Conservation (phyloP, 1,139 yeast species). For the Yamadazyma siamensis region DNA sequence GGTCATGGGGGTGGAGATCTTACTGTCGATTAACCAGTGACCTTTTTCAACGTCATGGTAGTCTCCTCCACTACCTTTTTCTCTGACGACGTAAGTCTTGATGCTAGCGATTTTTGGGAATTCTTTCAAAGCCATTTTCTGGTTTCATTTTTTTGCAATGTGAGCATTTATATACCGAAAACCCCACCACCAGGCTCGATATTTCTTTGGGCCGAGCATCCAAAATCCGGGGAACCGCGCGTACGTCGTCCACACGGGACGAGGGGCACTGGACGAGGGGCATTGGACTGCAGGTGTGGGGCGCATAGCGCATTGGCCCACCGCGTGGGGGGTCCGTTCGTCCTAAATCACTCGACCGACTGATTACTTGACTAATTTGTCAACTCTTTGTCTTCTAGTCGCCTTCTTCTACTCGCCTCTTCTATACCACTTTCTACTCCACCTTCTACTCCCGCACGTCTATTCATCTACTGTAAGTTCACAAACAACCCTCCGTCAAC, state of each 20-base stretch:
- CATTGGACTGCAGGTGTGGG: too few species aligned
- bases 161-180: constrained; percentile 1
- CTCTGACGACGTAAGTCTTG: constrained; percentile 38
- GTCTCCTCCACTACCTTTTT: constrained; percentile 47
- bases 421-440: not conserved
- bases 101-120: constrained; percentile 42
- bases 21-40: constrained; percentile 46
- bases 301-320: too few species aligned
- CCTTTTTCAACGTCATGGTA: constrained; percentile 46
- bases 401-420: not conserved
- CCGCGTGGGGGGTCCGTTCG: too few species aligned
- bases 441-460: not conserved
- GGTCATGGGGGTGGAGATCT: constrained; percentile 48
- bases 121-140: constrained; percentile 14
- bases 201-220: constrained; percentile 2
- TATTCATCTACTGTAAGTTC: constrained; percentile 29
- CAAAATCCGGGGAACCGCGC: not conserved
- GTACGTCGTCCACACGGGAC: not conserved
- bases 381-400: too few species aligned
- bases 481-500: constrained; percentile 49
- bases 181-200: constrained; percentile 2
- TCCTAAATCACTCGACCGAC: too few species aligned
- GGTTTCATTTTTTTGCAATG: not conserved
- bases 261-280: not conserved
- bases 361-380: too few species aligned